phyloP scores from a whole-genome alignment of 2,329 filamentous ascomycete genomes.

The Lecanoromycetidae sp. region DNA sequence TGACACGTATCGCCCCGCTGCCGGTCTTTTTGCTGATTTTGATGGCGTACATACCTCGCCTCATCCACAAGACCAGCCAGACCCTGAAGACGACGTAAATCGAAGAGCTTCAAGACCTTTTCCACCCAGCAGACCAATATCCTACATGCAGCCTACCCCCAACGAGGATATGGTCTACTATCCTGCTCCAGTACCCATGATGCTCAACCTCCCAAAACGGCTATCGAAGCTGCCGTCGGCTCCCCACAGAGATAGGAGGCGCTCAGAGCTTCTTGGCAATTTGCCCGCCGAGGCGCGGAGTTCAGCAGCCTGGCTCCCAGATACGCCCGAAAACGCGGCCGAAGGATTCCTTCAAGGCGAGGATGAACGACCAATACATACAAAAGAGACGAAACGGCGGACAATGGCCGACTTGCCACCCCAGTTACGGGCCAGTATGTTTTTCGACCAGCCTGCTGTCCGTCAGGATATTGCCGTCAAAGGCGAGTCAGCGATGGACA shows the following conservation, averaged over 20 bases:
- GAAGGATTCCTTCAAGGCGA: constrained; percentile 17
- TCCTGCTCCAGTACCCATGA: constrained; percentile 82
- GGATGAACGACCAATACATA: constrained; percentile 5
- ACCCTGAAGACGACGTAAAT: background rate
- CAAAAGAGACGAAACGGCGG: constrained; percentile 8
- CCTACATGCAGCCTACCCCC: constrained; percentile 33
- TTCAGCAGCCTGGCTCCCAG: constrained; percentile 37
- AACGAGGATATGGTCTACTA: constrained; percentile 85
- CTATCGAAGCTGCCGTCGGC: constrained; percentile 62
- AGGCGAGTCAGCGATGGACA: constrained; percentile 74
- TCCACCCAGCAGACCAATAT: constrained; percentile 7
- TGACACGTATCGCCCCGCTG: constrained; percentile 36
- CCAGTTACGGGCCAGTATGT: constrained; percentile 79
- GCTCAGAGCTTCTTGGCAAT: constrained; percentile 58
- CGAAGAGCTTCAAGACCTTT: background rate
- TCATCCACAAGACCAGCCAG: constrained; percentile 27
- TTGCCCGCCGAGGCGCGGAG: constrained; percentile 45
- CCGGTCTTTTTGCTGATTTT: constrained; percentile 35
- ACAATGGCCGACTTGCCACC: constrained; percentile 53
- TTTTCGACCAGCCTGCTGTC: constrained; percentile 61
- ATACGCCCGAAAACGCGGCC: constrained; percentile 13
- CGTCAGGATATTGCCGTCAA: constrained; percentile 45
- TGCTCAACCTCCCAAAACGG: constrained; percentile 83
- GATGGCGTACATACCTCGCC: constrained; percentile 39
- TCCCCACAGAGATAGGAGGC: constrained; percentile 53